Base-by-base conservation (phyloP, 108 stramenopile genomes). In the Schizochytrium sp. region DNA sequence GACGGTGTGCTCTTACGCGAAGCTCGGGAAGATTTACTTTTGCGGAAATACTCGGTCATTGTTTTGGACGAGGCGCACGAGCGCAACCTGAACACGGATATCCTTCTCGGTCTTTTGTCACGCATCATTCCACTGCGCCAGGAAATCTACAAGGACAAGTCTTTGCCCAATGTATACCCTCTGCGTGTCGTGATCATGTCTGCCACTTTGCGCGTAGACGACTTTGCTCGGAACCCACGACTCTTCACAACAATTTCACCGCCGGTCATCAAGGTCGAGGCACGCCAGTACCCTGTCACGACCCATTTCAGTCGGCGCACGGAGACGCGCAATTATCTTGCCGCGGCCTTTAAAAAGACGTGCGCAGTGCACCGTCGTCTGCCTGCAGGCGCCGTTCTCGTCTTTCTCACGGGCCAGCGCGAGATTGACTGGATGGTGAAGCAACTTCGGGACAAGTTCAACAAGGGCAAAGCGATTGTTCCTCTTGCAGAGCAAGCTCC, bases 1-100 rank as follows among this genome's bases (percentile, higher is more conserved):
- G 99, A 99, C 91, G 99, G 99, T 57, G 96, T 99, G 71, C 93
- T 99, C 53, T 94, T 99, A 44, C 94, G 94, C 60, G 99, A 99
- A 90, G 95, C 97, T 72, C 94, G 96, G 89, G 90, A 91, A 5
- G 99, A 99, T 91, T 89, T 99, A 88, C 93, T 99, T 16, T 93
- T 99, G 21, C 92, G 98, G 29, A 93, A 95, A 72, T 99, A 98
- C 90, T 93, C 91, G 43, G 97, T 94, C n/a, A 95, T 98, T 58
- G 91, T 98, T 5, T 91, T 99, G 48, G 98, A 98, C 89, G 97
- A 98, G 90, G 97, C 97, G 21, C 99, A 99, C 91, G 97, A 98
- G 89, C 91, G 97, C 29, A 96, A 96, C 76, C 88, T 97, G 5
- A 98, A 97, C 89, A 99, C 98, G 14, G 99, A 98, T 92, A 94